Evolutionary conservation across 1,284 basidiomycete species (phyloP).

Genomic region (Inonotus obliquus): DNA sequence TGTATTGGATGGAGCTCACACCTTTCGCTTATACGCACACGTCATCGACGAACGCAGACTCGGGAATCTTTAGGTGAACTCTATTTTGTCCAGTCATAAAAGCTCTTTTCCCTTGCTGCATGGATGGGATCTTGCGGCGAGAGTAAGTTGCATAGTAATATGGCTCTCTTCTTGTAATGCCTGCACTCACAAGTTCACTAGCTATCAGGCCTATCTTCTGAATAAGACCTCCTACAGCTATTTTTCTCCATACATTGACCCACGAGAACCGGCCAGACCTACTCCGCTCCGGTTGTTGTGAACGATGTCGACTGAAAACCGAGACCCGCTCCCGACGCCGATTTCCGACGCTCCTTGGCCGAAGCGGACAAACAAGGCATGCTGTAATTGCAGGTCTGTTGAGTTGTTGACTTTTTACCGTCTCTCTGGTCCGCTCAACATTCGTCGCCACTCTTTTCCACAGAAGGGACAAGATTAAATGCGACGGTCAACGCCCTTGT

Average conservation of each 20-base stretch:
- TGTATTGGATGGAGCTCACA: too few species aligned
- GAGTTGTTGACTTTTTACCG: background rate
- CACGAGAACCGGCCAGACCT: too few species aligned
- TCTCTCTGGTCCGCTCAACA: background rate
- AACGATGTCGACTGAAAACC: background rate
- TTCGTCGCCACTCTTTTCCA: background rate
- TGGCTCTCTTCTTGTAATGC: background rate
- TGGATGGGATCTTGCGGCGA: background rate
- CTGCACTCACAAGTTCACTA: background rate
- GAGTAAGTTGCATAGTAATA: background rate
- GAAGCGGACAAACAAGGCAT: slow-evolving; percentile 12
- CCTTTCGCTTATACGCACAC: too few species aligned
- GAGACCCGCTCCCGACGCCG: background rate
- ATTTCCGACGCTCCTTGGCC: slow-evolving; percentile 5
- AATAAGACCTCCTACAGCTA: too few species aligned
- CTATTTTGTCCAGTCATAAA: background rate
- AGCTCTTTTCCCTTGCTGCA: background rate
- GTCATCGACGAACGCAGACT: too few species aligned
- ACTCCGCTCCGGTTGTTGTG: background rate
- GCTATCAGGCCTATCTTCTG: background rate
- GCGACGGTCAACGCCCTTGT: slow-evolving; percentile 37
- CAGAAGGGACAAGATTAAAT: slow-evolving; percentile 56
- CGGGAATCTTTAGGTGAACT: background rate
- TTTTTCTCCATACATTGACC: too few species aligned
- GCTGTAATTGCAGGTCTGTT: slow-evolving; percentile 15